Evolutionary conservation across 805 yeast genomes (phyloP), one percentile per base, ranked within the genome.

Genomic region (Pichia eremophila): DNA sequence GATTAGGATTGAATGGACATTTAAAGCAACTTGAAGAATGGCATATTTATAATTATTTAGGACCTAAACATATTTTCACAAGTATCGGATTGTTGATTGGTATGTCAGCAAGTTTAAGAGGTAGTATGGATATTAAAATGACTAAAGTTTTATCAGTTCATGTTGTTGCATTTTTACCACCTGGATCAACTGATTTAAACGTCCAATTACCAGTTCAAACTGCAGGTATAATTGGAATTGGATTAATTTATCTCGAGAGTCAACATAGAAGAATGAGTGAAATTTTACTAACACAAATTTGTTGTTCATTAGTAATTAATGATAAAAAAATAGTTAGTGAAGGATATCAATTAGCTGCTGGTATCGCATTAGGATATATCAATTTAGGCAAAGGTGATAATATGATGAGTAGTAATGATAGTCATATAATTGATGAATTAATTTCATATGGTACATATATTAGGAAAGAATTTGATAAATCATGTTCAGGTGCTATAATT

Each of bases 81-180:
- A 86, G 95, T 62, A 81, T 89, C 35, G 98, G 97, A 0, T 69
- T 93, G 41, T 67, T 93, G 35, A 65, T 93, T 17, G 99, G 99
- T 1, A 83, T 91, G 87, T 80, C 96, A 18, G 96, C 96, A 0
- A 86, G 96, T 64, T 69, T 81, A 49, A 72, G 72, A 54, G 90
- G 97, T 2, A 71, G 90, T 0, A 85, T 85, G 87, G 90, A 93
- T 67, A 71, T 81, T 41, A 89, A 88, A 56, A 68, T 93, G 42
- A 88, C 96, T 0, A 91, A 89, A 59, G 96, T 93, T 0, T 68
- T 93, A 39, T 83, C 95, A 7, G 96, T 93, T 17, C 99, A 93
- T 63, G 86, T 93, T 14, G 89, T 85, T 14, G 96, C 97, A 0
- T 66, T 93, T 34, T 69, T 95, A 28, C 99, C 99, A 0, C 78